Base-by-base conservation (phyloP, 192 early-diverging fungal genomes). In the Mycoemilia scoparia region DNA sequence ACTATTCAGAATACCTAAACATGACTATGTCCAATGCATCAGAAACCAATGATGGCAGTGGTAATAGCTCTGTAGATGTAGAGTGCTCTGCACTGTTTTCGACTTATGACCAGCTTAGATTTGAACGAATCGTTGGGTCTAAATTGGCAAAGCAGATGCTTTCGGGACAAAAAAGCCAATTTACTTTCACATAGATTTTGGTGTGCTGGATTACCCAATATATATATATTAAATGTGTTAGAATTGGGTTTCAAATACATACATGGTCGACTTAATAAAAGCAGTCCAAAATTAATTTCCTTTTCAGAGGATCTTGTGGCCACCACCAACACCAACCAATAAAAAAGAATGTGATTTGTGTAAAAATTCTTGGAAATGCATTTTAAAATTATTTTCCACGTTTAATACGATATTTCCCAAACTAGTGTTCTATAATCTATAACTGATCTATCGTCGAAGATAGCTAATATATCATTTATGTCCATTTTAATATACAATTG, bases 1-100 rank as follows among this genome's bases (percentile, higher is more conserved):
- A 76, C 49, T 99, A 96, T 45, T 54, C 81, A 13, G 95, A 99
- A 57, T 40, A 96, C 41, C 47, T 93, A 32, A 88, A 96, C 38
- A 49, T 75, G 5, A 62, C 46, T 47, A 38, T 57, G 29, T 55
- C 46, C 29, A 45, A 55, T 37, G 51, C 70, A 52, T 33, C 57
- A 34, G 49, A 60, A 13, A 63, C 60, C 3, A 54, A 67, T 37
- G 38, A 40, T 33, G 38, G 16, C 32, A 28, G 12, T 28, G 27
- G 27, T 12, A 28, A 12, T 28, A 45, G 48, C 14, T 45, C 55
- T 8, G 51, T 56, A 24, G 32, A 42, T 32, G 43, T 57, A 16
- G 71, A 76, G 14, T 79, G 78, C 50, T 70, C 67, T 1, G 71
- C 67, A 1, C 36, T 84, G 21, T 87, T 79, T 41, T 68, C 73